phyloP scores from a whole-genome alignment of 2,329 filamentous ascomycete species.

The Ceratocystis huliohia region DNA sequence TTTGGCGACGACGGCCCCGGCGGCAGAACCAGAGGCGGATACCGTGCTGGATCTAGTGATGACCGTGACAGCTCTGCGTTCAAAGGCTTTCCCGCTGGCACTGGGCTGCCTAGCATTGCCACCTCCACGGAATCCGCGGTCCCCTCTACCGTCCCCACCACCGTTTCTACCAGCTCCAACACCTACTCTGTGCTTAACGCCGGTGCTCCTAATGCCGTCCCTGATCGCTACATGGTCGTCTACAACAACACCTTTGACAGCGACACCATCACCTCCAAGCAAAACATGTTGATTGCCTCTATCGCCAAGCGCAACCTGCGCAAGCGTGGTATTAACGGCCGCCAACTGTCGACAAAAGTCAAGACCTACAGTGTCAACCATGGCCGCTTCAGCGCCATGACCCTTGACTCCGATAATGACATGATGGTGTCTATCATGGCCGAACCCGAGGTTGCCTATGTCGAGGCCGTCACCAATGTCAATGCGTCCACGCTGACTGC shows the following conservation, averaged over 20 bases:
- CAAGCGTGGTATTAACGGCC: conserved; percentile 38
- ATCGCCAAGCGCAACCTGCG: conserved; percentile 45
- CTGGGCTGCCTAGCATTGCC: conserved; percentile 35
- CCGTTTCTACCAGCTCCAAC: conserved; percentile 27
- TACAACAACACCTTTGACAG: conserved; percentile 44
- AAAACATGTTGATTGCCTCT: conserved; percentile 35
- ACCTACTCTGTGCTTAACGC: conserved; percentile 38
- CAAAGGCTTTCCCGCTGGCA: background rate
- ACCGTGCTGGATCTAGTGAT: too few species aligned
- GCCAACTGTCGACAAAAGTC: conserved; percentile 36
- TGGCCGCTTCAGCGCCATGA: conserved; percentile 40
- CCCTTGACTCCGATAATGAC: conserved; percentile 39
- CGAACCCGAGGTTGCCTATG: conserved; percentile 38
- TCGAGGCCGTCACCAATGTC: conserved; percentile 42
- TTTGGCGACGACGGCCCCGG: conserved; percentile 19
- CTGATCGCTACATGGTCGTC: conserved; percentile 51
- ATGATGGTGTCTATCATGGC: conserved; percentile 39
- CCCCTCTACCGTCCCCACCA: conserved; percentile 23
- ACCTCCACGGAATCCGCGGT: conserved; percentile 30
- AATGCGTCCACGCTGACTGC: conserved; percentile 33
- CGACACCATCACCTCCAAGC: conserved; percentile 38
- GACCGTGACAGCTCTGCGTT: background rate
- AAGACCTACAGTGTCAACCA: conserved; percentile 35
- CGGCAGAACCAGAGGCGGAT: background rate
- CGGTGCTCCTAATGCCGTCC: conserved; percentile 36